Percentiles rank a stretch among this genome's conserved stretches.
These are phyloP conservation scores for Rhynchospora pubera DNA, from an alignment of 176 grass and related monocot species.

Conservation along the genomic window DNA sequence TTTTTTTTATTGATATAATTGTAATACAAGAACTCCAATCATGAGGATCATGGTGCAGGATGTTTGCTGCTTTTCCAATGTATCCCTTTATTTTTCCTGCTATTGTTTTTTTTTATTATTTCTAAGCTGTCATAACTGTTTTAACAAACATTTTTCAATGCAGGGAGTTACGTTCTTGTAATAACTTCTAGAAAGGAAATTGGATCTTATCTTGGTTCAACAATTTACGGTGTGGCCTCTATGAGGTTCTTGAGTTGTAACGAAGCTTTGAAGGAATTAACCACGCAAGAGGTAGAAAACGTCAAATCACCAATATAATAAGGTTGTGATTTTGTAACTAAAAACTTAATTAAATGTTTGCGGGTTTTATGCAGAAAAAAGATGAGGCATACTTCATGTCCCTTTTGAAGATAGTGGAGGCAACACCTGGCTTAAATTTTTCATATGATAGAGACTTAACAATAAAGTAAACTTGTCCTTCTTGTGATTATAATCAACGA, in stretches of 20 bases:
- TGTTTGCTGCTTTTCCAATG: neutral
- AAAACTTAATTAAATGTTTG: neutral
- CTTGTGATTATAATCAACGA: neutral
- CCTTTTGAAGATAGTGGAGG: slow-evolving; percentile 78
- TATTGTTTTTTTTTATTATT: neutral
- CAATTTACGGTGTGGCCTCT: slow-evolving; percentile 55
- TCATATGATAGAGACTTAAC: slow-evolving; percentile 90
- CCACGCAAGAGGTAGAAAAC: slow-evolving; percentile 70
- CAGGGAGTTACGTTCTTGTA: slow-evolving; percentile 79
- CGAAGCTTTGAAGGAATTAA: slow-evolving; percentile 76
- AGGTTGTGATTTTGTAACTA: neutral
- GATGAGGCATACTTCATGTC: slow-evolving; percentile 96
- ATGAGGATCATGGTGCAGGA: neutral
- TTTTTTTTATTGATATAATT: neutral
- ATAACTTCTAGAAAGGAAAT: slow-evolving; percentile 76
- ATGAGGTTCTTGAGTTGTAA: slow-evolving; percentile 92
- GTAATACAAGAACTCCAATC: neutral
- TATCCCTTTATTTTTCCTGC: neutral
- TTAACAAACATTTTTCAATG: slow-evolving; percentile 31
- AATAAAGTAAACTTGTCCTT: slow-evolving; percentile 57
- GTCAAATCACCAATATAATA: neutral
- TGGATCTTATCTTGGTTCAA: slow-evolving; percentile 59
- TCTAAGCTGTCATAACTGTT: neutral
- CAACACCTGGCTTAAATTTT: slow-evolving; percentile 78
- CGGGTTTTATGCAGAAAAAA: slow-evolving; percentile 55